Evolutionary conservation across 371 early-diverging fungal genomes (phyloP).

Genomic region (Mortierella sp.): DNA sequence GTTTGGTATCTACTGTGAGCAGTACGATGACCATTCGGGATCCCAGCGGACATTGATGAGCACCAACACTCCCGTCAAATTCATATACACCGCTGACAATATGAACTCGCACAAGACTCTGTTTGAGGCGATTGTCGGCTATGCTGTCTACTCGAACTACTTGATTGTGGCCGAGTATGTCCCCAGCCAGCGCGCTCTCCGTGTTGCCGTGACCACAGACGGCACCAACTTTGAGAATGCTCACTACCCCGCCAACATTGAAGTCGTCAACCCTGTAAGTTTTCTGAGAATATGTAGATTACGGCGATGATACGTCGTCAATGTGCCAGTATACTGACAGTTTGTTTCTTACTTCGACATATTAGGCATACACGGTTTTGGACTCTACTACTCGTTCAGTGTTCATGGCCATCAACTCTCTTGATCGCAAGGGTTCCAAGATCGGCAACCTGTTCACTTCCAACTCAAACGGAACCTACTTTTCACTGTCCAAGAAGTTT

Average conservation of each 20-base stretch:
- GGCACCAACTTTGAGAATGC: slow-evolving; percentile 80
- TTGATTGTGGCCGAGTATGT: slow-evolving; percentile 82
- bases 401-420: slow-evolving; percentile 83
- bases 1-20: slow-evolving; percentile 79
- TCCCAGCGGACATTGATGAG: slow-evolving; percentile 64
- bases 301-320: too few species aligned
- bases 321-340: not conserved
- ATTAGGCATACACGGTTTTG: slow-evolving; percentile 85
- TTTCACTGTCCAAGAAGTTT: slow-evolving; percentile 73
- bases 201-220: slow-evolving; percentile 80
- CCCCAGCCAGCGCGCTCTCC: slow-evolving; percentile 64
- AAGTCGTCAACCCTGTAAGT: slow-evolving; percentile 62
- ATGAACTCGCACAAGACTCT: slow-evolving; percentile 68
- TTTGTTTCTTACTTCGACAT: not conserved
- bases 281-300: not conserved
- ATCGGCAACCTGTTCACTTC: slow-evolving; percentile 90
- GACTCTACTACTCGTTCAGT: slow-evolving; percentile 80
- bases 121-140: slow-evolving; percentile 79
- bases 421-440: slow-evolving; percentile 71
- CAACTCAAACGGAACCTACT: slow-evolving; percentile 90
- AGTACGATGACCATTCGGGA: slow-evolving; percentile 72
- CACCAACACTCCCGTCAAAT: slow-evolving; percentile 63
- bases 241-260: slow-evolving; percentile 78
- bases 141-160: slow-evolving; percentile 84
- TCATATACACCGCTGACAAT: slow-evolving; percentile 70